Conservation (phyloP, 768 basidiomycete species). For the Tephrocybe rancida region DNA sequence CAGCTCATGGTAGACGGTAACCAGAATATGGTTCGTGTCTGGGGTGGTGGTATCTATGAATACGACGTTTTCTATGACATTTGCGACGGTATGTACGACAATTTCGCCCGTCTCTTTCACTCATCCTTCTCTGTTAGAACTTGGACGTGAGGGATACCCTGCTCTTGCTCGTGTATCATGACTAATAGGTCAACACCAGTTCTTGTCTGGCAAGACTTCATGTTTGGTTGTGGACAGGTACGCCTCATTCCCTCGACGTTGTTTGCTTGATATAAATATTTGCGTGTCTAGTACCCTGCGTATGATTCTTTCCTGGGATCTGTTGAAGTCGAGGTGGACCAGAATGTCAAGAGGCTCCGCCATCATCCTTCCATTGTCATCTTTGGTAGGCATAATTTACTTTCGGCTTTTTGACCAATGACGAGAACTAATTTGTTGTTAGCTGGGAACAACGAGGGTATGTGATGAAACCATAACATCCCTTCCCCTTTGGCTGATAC, state of each 20-base stretch:
- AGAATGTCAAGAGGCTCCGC: constrained; percentile 81
- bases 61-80: constrained; percentile 81
- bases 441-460: constrained; percentile 86
- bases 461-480: neutral
- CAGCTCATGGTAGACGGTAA: constrained; percentile 86
- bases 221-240: constrained; percentile 94
- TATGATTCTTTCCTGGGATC: constrained; percentile 77
- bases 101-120: neutral
- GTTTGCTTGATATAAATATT: neutral
- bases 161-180: no score
- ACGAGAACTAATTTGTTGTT: neutral
- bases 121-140: constrained; percentile 39
- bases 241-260: constrained; percentile 12
- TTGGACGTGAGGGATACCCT: constrained; percentile 52
- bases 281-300: constrained; percentile 74
- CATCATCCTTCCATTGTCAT: constrained; percentile 91
- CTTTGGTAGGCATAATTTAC: constrained; percentile 56
- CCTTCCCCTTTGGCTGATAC: neutral
- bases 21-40: constrained; percentile 90
- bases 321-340: constrained; percentile 77
- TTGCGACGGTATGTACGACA: constrained; percentile 62
- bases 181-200: constrained; percentile 37
- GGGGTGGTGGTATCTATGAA: constrained; percentile 95
- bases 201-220: constrained; percentile 97
- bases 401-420: neutral